Conservation (phyloP, 371 early-diverging fungal genomes). For the Apophysomyces sp. region DNA sequence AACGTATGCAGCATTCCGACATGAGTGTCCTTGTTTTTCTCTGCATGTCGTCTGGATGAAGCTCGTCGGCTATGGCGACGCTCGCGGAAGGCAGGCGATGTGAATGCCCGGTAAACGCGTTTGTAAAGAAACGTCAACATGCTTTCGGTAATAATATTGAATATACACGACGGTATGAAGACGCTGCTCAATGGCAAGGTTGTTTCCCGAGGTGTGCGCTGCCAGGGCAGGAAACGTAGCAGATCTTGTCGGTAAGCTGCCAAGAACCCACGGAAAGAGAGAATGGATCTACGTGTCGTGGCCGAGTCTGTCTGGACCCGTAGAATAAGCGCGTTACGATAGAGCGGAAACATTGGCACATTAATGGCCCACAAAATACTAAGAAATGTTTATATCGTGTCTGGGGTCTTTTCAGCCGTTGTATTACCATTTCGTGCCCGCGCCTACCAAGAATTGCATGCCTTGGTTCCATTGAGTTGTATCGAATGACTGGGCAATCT, state of each 20-base stretch:
- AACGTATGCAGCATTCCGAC: constrained; percentile 47
- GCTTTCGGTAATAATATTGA: constrained; percentile 50
- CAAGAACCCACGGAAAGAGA: constrained; percentile 34
- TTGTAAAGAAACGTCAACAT: constrained; percentile 50
- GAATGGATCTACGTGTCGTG: constrained; percentile 24
- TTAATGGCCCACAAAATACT: constrained; percentile 36
- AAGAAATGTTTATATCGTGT: constrained; percentile 4
- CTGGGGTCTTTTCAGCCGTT: constrained; percentile 7
- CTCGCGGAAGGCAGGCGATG: constrained; percentile 4
- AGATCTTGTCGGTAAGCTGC: constrained; percentile 44
- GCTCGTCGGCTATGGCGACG: constrained; percentile 17
- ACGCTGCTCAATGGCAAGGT: constrained; percentile 32
- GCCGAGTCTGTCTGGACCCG: constrained; percentile 48
- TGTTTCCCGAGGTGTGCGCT: neutral
- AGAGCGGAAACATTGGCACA: constrained; percentile 54
- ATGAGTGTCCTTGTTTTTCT: constrained; percentile 14
- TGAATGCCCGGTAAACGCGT: constrained; percentile 21
- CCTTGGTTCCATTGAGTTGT: neutral
- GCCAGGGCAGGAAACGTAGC: constrained; percentile 31
- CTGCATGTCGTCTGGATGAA: constrained; percentile 9
- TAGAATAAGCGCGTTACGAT: constrained; percentile 52
- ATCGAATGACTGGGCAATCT: constrained; percentile 22
- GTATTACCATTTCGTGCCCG: constrained; percentile 10
- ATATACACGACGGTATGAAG: constrained; percentile 53
- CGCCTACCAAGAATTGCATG: neutral